Base-by-base conservation (phyloP, 345 rosid genomes). In the Hibiscus tridactylites region DNA sequence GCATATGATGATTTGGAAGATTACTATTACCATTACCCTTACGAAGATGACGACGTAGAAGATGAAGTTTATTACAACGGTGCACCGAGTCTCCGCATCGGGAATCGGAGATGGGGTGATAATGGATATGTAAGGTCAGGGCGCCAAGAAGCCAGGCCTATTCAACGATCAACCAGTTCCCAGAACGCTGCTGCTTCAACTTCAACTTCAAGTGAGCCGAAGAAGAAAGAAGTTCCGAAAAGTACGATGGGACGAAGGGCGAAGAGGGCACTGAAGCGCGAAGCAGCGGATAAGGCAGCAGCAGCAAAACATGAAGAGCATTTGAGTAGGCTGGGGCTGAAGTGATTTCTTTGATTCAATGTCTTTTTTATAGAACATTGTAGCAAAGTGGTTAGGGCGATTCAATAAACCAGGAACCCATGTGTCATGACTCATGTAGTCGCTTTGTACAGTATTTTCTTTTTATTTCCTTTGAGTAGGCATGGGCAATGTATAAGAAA, bases 91-190 rank as follows among this genome's bases (percentile, higher is more conserved):
- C 79, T 88, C 61, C 86, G 96, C 26, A 83, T 91, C 5, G 97
- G 97, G 17, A 94, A 91, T 64, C 76, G 97, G 21, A 85, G 97
- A 73, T 91, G 97, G 99, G 99, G 99, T 35, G 96, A 92, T 76
- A 94, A 89, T 69, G 97, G 97, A 26, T 91, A 83, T 61, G 97
- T 94, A 49, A 84, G 96, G 75, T 83, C 87, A 19, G 99, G 97
- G 15, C 91, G 85, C 39, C 96, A 83, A 77, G 93, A 94, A 88
- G 97, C 91, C 52, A 87, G 93, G 77, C 99, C 93, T 21, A 85
- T 78, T 13, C 50, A 53, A 53, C 81, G 73, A 49, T 73, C 83
- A 53, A 72, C 83, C 47, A 79, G 71, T 59, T 59, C 42, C 65
- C 86, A 77, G 59, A 85, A 79, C 49, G 70, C 81, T 0, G 96